Percentiles rank a stretch among this genome's conserved stretches.
phyloP scores from a whole-genome alignment of 371 early-diverging fungal species.

The Apophysomyces ossiformis region DNA sequence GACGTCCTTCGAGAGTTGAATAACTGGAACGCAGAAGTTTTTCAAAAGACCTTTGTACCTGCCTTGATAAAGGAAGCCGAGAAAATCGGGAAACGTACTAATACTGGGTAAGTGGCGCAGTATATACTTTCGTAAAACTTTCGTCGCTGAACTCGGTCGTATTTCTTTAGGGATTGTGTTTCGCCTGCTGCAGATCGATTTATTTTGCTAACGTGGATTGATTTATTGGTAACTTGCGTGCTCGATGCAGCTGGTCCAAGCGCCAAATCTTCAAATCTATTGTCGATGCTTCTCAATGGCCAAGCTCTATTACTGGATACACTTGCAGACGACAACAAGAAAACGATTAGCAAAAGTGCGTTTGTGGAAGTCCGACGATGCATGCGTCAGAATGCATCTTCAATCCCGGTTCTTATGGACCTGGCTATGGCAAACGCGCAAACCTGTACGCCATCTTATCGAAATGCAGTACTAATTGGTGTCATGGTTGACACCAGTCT shows the following conservation, averaged over 20 bases:
- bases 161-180: constrained; percentile 46
- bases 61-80: constrained; percentile 60
- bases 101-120: constrained; percentile 54
- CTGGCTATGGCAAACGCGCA: constrained; percentile 46
- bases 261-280: constrained; percentile 28
- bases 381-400: constrained; percentile 53
- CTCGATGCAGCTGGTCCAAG: constrained; percentile 30
- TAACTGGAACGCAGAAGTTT: constrained; percentile 63
- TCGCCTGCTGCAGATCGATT: constrained; percentile 62
- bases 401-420: constrained; percentile 55
- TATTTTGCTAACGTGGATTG: constrained; percentile 65
- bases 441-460: constrained; percentile 52
- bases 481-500: constrained; percentile 61
- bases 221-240: constrained; percentile 47
- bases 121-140: neutral
- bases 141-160: neutral
- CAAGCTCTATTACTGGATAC: constrained; percentile 63
- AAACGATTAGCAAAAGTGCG: constrained; percentile 55
- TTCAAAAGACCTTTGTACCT: constrained; percentile 59
- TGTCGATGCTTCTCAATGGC: constrained; percentile 46
- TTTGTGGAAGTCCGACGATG: constrained; percentile 63
- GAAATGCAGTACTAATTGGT: constrained; percentile 64
- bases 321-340: constrained; percentile 45
- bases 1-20: constrained; percentile 64
- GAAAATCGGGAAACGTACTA: constrained; percentile 50